Evolutionary conservation across 257 asterid species (phyloP), one percentile per base, ranked within the genome.

Genomic region (Rubia yunnanensis): DNA sequence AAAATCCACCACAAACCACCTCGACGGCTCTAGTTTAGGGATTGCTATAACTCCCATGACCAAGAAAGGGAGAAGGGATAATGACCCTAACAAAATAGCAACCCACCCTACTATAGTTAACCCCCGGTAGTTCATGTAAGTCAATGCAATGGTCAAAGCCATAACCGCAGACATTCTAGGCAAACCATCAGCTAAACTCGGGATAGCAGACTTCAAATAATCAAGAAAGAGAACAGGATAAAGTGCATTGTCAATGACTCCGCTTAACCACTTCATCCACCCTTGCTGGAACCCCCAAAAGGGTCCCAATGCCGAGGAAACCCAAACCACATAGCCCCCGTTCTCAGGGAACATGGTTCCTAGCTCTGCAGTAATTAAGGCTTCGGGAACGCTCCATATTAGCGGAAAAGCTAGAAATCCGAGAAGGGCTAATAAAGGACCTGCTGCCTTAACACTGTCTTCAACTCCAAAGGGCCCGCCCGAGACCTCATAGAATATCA

Each of bases 181-280:
- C 81, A 18, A 76, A 53, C 95, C 89, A 70, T 71, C 78, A 0
- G 78, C 83, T 20, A 84, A 64, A 73, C 60, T 18, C 0, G 91
- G 91, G 10, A 81, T 5, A 22, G 78, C 85, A 4, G 88, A 84
- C 66, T 82, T 86, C 69, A 86, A 65, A 78, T 86, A 84, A 53
- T 86, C 89, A 15, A 86, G 54, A 74, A 86, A 86, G 66, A 84
- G 62, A 61, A 84, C 85, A 5, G 95, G 88, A 70, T 82, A 86
- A 3, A 86, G 76, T 5, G 95, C 95, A 60, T 86, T 84, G 68
- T 80, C 91, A 71, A 84, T 80, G 23, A 84, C 95, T 26, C 91
- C 92, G 68, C 86, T 79, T 27, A 87, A 71, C 92, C 92, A 84
- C 56, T 87, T 87, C 85, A 83, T 74, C 89, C 91, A 87, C 18